Conservation (phyloP, 225 moss, liverwort and hornwort genomes). For the Pseudisothecium myosuroides region DNA sequence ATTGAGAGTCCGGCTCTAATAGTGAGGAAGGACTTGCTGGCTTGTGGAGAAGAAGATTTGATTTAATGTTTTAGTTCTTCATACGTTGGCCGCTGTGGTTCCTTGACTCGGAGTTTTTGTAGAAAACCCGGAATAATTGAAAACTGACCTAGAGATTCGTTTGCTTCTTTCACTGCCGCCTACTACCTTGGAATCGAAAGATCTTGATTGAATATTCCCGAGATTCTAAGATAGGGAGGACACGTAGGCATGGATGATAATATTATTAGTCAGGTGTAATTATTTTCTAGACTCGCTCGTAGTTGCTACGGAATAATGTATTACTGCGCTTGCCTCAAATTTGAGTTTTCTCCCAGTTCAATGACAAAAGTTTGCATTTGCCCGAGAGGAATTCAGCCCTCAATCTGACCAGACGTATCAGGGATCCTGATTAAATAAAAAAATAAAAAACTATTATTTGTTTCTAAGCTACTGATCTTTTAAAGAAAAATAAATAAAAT, state of each 20-base stretch:
- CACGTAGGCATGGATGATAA: not conserved
- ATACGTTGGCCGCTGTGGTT: not conserved
- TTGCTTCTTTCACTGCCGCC: not conserved
- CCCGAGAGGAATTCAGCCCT: not conserved
- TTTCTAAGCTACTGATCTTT: not conserved
- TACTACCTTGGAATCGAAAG: not conserved
- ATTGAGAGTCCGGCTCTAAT: not conserved
- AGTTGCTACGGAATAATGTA: not conserved
- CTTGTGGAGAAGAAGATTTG: not conserved
- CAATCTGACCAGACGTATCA: not conserved
- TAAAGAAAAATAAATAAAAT: not conserved
- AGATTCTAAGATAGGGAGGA: not conserved
- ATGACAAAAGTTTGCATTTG: not conserved
- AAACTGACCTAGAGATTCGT: not conserved
- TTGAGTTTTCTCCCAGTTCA: not conserved
- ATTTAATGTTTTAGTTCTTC: not conserved
- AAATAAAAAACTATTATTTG: no score
- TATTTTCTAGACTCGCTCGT: not conserved
- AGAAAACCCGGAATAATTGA: not conserved
- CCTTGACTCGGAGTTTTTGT: not conserved
- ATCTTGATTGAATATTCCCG: not conserved
- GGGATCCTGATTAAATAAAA: not conserved
- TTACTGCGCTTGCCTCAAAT: not conserved
- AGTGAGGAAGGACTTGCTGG: not conserved
- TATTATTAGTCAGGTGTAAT: not conserved